Conservation (phyloP, 2,329 filamentous ascomycete genomes). For the Neocatenulostroma microsporum region DNA sequence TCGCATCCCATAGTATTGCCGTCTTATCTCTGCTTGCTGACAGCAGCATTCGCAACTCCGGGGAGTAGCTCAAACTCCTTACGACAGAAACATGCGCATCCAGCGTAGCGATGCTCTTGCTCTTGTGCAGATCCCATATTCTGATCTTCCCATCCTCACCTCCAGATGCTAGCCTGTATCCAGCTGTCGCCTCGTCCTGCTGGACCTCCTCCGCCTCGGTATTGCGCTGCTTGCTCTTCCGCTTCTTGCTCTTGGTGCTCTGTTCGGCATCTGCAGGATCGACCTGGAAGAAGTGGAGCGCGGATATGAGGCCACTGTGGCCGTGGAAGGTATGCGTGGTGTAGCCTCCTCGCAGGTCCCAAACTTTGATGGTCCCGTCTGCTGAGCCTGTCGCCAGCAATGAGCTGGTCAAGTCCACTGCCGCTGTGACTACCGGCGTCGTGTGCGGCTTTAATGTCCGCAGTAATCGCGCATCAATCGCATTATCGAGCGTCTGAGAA, state of each 20-base stretch:
- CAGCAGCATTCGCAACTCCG: constrained; percentile 64
- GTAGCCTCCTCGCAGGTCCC: constrained; percentile 86
- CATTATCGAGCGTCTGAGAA: constrained; percentile 45
- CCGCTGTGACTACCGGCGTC: constrained; percentile 79
- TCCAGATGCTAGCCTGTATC: constrained; percentile 79
- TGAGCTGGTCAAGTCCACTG: constrained; percentile 79
- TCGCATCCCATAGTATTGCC: constrained; percentile 81
- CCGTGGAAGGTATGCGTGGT: constrained; percentile 93
- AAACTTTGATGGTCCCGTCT: constrained; percentile 90
- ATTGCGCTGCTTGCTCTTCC: constrained; percentile 41
- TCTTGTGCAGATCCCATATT: constrained; percentile 85
- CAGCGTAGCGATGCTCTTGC: constrained; percentile 65
- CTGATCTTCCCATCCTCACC: constrained; percentile 89
- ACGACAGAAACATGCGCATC: constrained; percentile 95
- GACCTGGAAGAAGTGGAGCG: constrained; percentile 78
- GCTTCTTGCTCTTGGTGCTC: constrained; percentile 32
- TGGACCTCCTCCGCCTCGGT: constrained; percentile 41
- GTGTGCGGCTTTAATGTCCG: constrained; percentile 83
- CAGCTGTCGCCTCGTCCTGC: constrained; percentile 45
- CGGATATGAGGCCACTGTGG: constrained; percentile 83
- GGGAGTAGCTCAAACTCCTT: constrained; percentile 74
- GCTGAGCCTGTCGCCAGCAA: constrained; percentile 87
- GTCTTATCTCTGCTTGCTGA: constrained; percentile 91
- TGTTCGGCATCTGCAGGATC: constrained; percentile 17
- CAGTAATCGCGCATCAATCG: constrained; percentile 59